A percentile compares a stretch with the other conserved stretches of the same genome.
phyloP scores from a whole-genome alignment of 352 stramenopile genomes.

The Pythium diclinum region DNA sequence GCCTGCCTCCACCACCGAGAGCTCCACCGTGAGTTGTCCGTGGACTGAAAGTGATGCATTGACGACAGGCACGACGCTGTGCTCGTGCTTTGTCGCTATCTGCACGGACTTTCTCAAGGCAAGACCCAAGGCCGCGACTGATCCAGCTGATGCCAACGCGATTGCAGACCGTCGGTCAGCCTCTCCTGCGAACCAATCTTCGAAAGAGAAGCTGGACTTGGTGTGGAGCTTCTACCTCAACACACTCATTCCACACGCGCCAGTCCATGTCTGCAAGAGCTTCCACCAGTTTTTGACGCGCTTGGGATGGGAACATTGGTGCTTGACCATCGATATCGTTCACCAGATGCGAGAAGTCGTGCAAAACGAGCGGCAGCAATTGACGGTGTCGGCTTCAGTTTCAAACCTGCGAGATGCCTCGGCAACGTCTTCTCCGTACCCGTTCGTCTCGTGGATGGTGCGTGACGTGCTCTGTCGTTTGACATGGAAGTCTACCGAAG shows the following conservation, averaged over 20 bases:
- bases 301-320: slow-evolving; percentile 82
- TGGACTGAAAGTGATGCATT: slow-evolving; percentile 72
- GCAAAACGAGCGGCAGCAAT: slow-evolving; percentile 54
- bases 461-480: slow-evolving; percentile 77
- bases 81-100: slow-evolving; percentile 76
- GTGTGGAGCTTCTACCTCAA: slow-evolving; percentile 82
- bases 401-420: slow-evolving; percentile 26
- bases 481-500: slow-evolving; percentile 74
- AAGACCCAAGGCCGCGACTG: slow-evolving; percentile 14
- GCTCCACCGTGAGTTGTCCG: slow-evolving; percentile 57
- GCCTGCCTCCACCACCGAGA: slow-evolving; percentile 63
- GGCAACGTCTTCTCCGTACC: slow-evolving; percentile 53
- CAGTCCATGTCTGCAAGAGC: slow-evolving; percentile 74
- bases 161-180: not conserved
- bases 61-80: slow-evolving; percentile 73
- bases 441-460: slow-evolving; percentile 83
- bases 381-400: slow-evolving; percentile 28
- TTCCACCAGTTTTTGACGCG: slow-evolving; percentile 81
- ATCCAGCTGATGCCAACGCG: not conserved
- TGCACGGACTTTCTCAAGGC: slow-evolving; percentile 67
- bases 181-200: not conserved
- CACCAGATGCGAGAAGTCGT: slow-evolving; percentile 82
- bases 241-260: slow-evolving; percentile 68
- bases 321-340: slow-evolving; percentile 73
- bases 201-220: slow-evolving; percentile 58